A percentile compares a stretch with the other conserved stretches of the same genome.
Conservation (phyloP, 441 rosid species). For the Sinapis alba region DNA sequence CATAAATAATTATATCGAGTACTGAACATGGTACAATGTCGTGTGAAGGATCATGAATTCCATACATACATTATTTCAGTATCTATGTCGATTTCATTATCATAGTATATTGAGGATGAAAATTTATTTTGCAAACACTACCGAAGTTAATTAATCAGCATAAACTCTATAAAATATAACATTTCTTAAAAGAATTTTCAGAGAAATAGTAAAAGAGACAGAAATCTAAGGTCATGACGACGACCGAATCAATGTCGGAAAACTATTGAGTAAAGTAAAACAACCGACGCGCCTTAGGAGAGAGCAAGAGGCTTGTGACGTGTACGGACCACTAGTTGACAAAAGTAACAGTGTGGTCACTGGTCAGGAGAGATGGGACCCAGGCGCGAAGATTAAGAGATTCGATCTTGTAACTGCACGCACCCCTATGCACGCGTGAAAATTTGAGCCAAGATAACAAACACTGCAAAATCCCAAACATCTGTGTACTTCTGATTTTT, state of each 20-base stretch:
- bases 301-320: slow-evolving; percentile 36
- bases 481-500: slow-evolving; percentile 24
- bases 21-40: neutral
- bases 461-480: slow-evolving; percentile 12
- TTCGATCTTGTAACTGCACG: slow-evolving; percentile 33
- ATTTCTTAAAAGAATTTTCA: slow-evolving; percentile 28
- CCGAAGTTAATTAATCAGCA: neutral
- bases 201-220: slow-evolving; percentile 16
- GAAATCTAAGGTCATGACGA: slow-evolving; percentile 23
- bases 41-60: neutral
- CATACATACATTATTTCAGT: neutral
- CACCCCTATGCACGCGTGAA: slow-evolving; percentile 30
- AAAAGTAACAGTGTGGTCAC: slow-evolving; percentile 43
- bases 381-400: slow-evolving; percentile 32
- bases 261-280: slow-evolving; percentile 2
- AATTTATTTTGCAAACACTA: neutral
- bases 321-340: slow-evolving; percentile 41
- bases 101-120: neutral
- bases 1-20: neutral
- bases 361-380: slow-evolving; percentile 35
- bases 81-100: neutral
- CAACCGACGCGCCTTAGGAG: slow-evolving; percentile 38
- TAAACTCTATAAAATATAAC: neutral
- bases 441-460: slow-evolving; percentile 27
- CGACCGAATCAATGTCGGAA: slow-evolving; percentile 43